Percentiles rank a stretch among this genome's conserved stretches.
These are phyloP conservation scores for Pseudonitzschia pungens DNA, from an alignment of 108 stramenopile species.

Conservation along the genomic window DNA sequence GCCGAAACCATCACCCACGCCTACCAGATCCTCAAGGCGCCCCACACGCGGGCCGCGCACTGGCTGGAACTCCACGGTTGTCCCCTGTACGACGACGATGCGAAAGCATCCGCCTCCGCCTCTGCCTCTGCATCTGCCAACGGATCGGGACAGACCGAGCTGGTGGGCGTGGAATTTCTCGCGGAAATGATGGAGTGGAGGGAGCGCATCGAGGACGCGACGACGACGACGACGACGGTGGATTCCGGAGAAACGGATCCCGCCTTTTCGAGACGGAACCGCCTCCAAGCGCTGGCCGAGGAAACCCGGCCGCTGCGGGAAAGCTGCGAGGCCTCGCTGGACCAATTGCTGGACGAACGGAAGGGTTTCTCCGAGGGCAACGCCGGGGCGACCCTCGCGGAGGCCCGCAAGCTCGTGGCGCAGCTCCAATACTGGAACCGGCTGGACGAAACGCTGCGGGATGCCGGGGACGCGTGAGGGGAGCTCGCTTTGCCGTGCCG, in stretches of 20 bases:
- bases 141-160: background rate
- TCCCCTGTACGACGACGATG: constrained; percentile 19
- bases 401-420: constrained; percentile 53
- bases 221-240: background rate
- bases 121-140: background rate
- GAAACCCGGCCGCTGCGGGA: background rate
- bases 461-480: constrained; percentile 37
- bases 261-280: background rate
- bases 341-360: background rate
- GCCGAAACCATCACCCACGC: constrained; percentile 62
- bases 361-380: too few species aligned
- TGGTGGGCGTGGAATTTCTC: constrained; percentile 54
- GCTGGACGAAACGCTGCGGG: constrained; percentile 62
- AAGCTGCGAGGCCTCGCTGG: background rate
- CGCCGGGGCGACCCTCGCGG: constrained; percentile 14
- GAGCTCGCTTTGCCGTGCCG: background rate
- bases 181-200: constrained; percentile 68
- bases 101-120: background rate
- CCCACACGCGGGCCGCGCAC: constrained; percentile 61
- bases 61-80: constrained; percentile 62
- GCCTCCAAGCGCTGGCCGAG: background rate
- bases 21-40: constrained; percentile 56
- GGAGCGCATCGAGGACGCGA: constrained; percentile 50
- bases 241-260: too few species aligned
- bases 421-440: constrained; percentile 76